phyloP scores from a whole-genome alignment of 345 rosid species.

The Salix purpurea region DNA sequence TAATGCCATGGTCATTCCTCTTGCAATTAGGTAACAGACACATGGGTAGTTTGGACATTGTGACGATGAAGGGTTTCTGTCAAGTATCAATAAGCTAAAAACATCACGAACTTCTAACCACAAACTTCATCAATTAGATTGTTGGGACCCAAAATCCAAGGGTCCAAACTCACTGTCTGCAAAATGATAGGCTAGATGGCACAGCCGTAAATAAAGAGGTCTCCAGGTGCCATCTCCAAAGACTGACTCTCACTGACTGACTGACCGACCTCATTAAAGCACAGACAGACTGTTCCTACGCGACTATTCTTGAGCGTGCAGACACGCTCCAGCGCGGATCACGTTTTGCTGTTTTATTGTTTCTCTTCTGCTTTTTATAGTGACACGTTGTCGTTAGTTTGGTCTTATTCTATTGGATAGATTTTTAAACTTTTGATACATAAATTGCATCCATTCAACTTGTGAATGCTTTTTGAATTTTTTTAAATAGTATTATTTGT shows the following conservation, averaged over 20 bases:
- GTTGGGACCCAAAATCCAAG: not conserved
- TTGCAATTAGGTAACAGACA: not conserved
- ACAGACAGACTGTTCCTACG: conserved; percentile 10
- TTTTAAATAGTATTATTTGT: no score
- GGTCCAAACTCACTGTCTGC: not conserved
- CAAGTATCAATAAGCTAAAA: not conserved
- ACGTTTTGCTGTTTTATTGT: conserved; percentile 9
- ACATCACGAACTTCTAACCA: not conserved
- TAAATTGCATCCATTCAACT: no score
- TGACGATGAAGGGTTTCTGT: no score
- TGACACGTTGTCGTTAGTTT: not conserved
- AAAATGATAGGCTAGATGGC: conserved; percentile 9
- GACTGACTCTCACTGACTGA: not conserved
- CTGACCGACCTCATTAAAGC: conserved; percentile 27
- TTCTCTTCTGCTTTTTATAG: not conserved
- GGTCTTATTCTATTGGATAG: not conserved
- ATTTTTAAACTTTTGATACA: no score
- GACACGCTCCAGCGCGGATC: conserved; percentile 17
- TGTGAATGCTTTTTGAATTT: no score
- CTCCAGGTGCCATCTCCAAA: conserved; percentile 17
- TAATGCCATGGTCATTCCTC: not conserved
- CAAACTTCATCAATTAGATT: not conserved
- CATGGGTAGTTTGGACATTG: not conserved
- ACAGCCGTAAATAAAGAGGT: conserved; percentile 24
- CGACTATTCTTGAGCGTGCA: conserved; percentile 3